Evolutionary conservation across 257 asterid species (phyloP), one percentile per base, ranked within the genome.

Genomic region (Solanum dulcamara): DNA sequence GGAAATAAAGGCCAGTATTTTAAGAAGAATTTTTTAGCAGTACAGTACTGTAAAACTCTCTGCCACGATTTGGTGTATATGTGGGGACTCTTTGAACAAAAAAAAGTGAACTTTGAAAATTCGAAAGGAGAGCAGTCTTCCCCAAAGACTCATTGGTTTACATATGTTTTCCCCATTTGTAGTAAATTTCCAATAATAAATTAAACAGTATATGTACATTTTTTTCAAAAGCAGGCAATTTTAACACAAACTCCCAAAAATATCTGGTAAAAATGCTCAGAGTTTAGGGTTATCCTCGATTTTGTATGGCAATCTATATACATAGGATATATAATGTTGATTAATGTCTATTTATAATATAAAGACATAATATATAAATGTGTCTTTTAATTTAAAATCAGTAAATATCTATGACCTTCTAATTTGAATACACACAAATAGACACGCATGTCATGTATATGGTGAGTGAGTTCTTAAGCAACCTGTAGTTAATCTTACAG

Each of bases 31-130:
- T 30, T 67, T 67, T 18, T 8, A 67, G 44, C 74, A 30, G 74
- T 30, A 30, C 20, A 6, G n/a, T 53, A 53, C 62, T 51, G 60
- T 18, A 32, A 66, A 18, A 28, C 42, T 14, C 38, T 28, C n/a
- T 32, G 74, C 74, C 74, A 66, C 74, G 30, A 66, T 67, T 75
- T 75, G 38, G 59, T 75, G 81, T 44, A 46, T 15, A 15, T 75
- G 81, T 75, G 81, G 81, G 81, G 81, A 75, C 81, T 74, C 81
- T 75, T 75, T 75, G 81, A 74, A 74, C 10, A 35, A 13, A 7
- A 42, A 42, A 42, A 74, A 14, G 7, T 7, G 24, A 74, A 24
- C 59, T 74, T 74, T 74, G 59, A 75, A 75, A n/a, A 28, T 75
- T 75, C 55, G 5, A 13, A 75, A 75, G 35, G 59, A 75, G 59